phyloP scores from a whole-genome alignment of 306 rosid species.

The Ochetophila trinervis region DNA sequence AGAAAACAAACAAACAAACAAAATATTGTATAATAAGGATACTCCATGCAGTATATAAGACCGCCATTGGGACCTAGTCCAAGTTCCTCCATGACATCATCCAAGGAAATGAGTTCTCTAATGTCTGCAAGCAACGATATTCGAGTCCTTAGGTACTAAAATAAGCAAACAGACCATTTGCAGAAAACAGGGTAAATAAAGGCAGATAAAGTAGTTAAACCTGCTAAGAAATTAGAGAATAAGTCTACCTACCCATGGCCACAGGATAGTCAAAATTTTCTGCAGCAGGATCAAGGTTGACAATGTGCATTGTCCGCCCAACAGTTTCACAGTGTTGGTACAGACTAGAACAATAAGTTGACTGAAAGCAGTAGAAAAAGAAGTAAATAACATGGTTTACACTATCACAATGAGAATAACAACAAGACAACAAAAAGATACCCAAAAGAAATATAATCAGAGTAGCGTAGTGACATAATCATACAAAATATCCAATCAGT shows the following conservation, averaged over 20 bases:
- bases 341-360: conserved; percentile 85
- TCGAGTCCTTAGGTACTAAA: background rate
- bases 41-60: conserved; percentile 98
- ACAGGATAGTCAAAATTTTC: conserved; percentile 94
- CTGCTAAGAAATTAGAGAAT: background rate
- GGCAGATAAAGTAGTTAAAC: background rate
- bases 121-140: conserved; percentile 51
- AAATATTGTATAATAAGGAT: conserved; percentile 66
- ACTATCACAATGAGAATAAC: no score
- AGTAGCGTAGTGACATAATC: background rate
- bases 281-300: conserved; percentile 95
- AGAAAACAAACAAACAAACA: no score
- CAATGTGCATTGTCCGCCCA: conserved; percentile 49
- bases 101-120: conserved; percentile 81
- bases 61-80: conserved; percentile 96
- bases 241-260: conserved; percentile 55
- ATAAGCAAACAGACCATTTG: background rate
- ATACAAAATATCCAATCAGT: background rate
- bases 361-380: conserved; percentile 34
- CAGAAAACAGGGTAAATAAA: conserved; percentile 3
- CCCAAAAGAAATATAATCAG: background rate
- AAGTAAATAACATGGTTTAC: no score
- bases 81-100: conserved; percentile 96
- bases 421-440: no score
- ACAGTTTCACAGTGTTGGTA: conserved; percentile 51